phyloP scores from a whole-genome alignment of 345 rosid genomes.

The Sisymbrium irio region DNA sequence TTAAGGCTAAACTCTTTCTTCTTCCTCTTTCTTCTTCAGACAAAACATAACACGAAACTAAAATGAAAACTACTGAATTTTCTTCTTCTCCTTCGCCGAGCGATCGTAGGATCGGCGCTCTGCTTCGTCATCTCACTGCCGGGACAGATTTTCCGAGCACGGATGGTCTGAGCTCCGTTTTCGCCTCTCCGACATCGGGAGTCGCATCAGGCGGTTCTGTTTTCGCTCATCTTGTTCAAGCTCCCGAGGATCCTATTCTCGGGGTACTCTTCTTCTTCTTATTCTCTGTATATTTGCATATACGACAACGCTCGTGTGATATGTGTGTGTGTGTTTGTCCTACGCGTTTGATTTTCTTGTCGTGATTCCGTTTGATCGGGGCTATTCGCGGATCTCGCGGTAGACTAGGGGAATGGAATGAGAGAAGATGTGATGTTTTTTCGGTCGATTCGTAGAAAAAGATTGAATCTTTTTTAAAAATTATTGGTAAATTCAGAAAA shows the following conservation, averaged over 20 bases:
- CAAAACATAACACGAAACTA: not conserved
- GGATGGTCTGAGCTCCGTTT: slow-evolving; percentile 26
- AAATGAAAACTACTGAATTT: slow-evolving; percentile 14
- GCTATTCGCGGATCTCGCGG: not conserved
- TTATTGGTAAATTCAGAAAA: not conserved
- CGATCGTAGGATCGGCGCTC: slow-evolving; percentile 51
- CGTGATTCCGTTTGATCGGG: not conserved
- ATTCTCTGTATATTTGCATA: not conserved
- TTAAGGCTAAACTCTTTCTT: no score
- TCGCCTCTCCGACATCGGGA: slow-evolving; percentile 46
- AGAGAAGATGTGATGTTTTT: not conserved
- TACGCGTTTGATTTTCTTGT: not conserved
- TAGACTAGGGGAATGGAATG: not conserved
- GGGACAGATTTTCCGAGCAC: not conserved
- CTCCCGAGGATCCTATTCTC: slow-evolving; percentile 90
- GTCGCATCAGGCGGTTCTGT: slow-evolving; percentile 50
- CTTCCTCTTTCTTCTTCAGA: not conserved
- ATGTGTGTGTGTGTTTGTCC: not conserved
- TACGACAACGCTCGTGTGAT: not conserved
- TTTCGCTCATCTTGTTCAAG: slow-evolving; percentile 71
- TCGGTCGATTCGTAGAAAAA: no score
- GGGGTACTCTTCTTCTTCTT: slow-evolving; percentile 47
- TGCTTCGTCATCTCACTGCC: slow-evolving; percentile 44
- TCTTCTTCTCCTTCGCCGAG: slow-evolving; percentile 34
- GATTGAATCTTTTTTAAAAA: no score